Percentiles rank a stretch among this genome's conserved stretches.
phyloP scores from a whole-genome alignment of 2,329 filamentous ascomycete genomes.

The Colletotrichum sp. region DNA sequence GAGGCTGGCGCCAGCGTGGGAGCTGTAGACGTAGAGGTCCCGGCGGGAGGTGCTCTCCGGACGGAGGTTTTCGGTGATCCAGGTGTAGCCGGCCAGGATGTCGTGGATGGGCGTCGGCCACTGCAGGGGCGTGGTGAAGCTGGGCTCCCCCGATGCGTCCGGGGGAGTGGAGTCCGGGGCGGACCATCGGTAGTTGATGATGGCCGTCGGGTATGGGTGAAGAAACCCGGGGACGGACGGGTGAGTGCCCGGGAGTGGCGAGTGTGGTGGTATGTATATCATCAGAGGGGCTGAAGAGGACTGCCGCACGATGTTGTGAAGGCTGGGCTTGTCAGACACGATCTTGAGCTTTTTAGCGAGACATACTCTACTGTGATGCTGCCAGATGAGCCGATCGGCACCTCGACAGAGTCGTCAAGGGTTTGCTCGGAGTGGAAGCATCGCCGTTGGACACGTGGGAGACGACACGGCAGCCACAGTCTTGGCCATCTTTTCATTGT shows the following conservation, averaged over 20 bases:
- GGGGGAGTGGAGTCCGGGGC: constrained; percentile 19
- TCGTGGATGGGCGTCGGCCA: constrained; percentile 67
- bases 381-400: constrained; percentile 55
- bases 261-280: constrained; percentile 59
- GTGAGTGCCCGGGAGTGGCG: constrained; percentile 31
- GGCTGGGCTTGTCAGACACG: constrained; percentile 38
- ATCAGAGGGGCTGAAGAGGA: constrained; percentile 49
- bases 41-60: constrained; percentile 40
- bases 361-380: constrained; percentile 56
- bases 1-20: constrained; percentile 62
- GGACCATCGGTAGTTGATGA: constrained; percentile 66
- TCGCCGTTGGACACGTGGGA: constrained; percentile 2
- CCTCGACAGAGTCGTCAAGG: constrained; percentile 43
- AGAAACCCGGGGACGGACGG: constrained; percentile 45
- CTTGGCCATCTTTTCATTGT: constrained; percentile 20
- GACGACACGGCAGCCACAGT: constrained; percentile 8
- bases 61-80: constrained; percentile 51
- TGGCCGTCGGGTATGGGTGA: constrained; percentile 49
- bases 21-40: constrained; percentile 57
- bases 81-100: constrained; percentile 56
- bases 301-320: constrained; percentile 50
- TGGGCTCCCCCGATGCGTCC: background rate
- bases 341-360: background rate
- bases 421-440: constrained; percentile 13
- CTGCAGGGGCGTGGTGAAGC: constrained; percentile 30